phyloP scores from a whole-genome alignment of 257 asterid genomes.

The Nicotiana knightiana region DNA sequence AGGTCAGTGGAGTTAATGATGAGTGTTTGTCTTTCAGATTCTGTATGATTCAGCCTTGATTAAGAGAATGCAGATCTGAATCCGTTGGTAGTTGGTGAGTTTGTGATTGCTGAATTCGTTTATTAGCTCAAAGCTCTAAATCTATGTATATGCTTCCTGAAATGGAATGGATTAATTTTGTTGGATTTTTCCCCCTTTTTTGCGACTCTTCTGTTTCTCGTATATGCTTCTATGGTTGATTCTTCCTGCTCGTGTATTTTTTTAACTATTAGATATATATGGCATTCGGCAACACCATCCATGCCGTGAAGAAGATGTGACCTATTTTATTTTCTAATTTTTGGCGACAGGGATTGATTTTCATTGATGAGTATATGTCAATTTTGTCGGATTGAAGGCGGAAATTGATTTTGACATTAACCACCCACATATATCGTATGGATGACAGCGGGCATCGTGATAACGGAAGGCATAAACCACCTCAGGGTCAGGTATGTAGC shows the following conservation, averaged over 20 bases:
- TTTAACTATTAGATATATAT: neutral
- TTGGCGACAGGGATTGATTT: conserved; percentile 11
- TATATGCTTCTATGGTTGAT: neutral
- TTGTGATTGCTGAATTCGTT: neutral
- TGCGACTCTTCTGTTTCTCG: neutral
- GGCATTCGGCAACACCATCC: neutral
- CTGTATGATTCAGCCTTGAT: conserved; percentile 1
- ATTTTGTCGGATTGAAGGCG: conserved; percentile 6
- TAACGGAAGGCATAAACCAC: conserved; percentile 79
- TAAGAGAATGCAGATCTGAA: neutral
- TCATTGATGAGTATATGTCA: conserved; percentile 17
- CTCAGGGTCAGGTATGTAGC: conserved; percentile 69
- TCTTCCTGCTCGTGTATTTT: neutral
- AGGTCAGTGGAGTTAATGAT: neutral
- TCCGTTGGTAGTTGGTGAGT: neutral
- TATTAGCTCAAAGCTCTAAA: neutral
- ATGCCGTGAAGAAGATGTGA: neutral
- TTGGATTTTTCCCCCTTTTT: neutral
- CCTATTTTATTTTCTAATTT: neutral
- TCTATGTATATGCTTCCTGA: neutral
- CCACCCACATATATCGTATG: conserved; percentile 33
- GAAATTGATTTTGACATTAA: conserved; percentile 9
- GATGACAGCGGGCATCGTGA: conserved; percentile 81
- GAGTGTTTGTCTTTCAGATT: neutral
- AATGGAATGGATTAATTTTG: neutral